Conservation (phyloP, 2,329 filamentous ascomycete genomes). For the Scedosporium dehoogii region DNA sequence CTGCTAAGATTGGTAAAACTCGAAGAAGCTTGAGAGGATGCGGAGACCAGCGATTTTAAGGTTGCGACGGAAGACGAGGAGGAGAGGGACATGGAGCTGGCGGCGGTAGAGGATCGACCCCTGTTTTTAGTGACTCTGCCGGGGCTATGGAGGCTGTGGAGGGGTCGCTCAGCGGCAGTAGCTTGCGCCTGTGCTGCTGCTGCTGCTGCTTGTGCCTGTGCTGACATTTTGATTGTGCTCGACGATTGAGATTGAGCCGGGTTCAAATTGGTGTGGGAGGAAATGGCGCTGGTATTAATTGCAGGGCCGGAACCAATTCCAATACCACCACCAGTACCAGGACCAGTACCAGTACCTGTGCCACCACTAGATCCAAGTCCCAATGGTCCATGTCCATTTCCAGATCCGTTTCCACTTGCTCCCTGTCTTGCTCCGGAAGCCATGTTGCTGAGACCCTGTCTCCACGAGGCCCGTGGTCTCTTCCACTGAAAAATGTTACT, state of each 20-base stretch:
- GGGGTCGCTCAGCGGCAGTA: conserved; percentile 1
- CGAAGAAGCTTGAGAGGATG: not conserved
- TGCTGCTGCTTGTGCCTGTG: not conserved
- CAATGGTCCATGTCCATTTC: not conserved
- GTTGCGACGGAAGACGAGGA: conserved; percentile 1
- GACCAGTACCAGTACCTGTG: not conserved
- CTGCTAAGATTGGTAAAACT: not conserved
- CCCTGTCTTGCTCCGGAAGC: not conserved
- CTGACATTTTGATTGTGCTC: not conserved
- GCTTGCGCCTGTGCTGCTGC: not conserved
- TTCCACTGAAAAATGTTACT: conserved; percentile 6
- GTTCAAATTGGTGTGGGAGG: conserved; percentile 1
- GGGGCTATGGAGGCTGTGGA: conserved; percentile 4
- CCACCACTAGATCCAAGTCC: not conserved
- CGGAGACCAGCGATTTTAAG: not conserved
- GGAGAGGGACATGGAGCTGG: not conserved
- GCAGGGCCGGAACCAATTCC: not conserved
- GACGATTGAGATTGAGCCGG: not conserved
- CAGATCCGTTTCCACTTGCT: not conserved
- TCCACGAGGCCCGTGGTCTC: conserved; percentile 5
- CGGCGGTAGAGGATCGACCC: conserved; percentile 2
- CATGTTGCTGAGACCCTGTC: not conserved
- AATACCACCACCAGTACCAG: not conserved
- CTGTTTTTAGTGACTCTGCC: conserved; percentile 7
- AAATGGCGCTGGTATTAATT: not conserved